Evolutionary conservation across 2,329 filamentous ascomycete species (phyloP), one percentile per base, ranked within the genome.

Genomic region (Cryphonectria naterciae): DNA sequence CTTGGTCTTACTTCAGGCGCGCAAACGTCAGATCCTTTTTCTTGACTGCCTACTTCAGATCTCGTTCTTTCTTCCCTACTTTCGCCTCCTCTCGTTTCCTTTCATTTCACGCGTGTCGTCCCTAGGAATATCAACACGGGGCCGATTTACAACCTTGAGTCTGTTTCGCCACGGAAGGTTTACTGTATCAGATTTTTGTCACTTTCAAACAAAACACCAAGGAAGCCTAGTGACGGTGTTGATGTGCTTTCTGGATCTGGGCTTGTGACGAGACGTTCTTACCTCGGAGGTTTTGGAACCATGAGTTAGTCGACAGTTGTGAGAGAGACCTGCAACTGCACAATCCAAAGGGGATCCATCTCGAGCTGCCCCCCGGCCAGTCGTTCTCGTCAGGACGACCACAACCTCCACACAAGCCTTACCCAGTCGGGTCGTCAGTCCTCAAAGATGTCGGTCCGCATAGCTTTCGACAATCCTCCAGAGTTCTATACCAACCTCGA

Each of bases 401-500:
- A 39, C 6, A 58, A 17, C 54, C 28, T 58, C 54, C 4, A 58
- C 37, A 39, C 37, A 39, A 39, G 25, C 25, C 25, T 32, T 19
- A 2, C 39, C n/a, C n/a, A n/a, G 37, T 32, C 61, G 19, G n/a
- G 1, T 25, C n/a, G 22, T 41, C 61, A 41, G 15, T 22, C 22
- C 61, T 17, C 78, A 80, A 76, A 76, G 75, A 92, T 92, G 90
- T 89, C 90, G 65, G 88, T 93, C 77, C 85, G 88, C 72, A 89
- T 94, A 76, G 82, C 85, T 63, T 87, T 94, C 75, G 88, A 93
- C 76, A 85, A 89, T 76, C 86, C 87, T 66, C 89, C 90, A 74
- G 86, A 89, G 75, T 92, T 92, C 83, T 93, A 92, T 80, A 95
- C 93, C 67, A 95, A 95, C 78, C 89, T 95, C 76, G 93, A 95